These are phyloP conservation scores for Chlorociboria aeruginascens DNA, from an alignment of 495 filamentous ascomycete genomes.

Conservation along the genomic window DNA sequence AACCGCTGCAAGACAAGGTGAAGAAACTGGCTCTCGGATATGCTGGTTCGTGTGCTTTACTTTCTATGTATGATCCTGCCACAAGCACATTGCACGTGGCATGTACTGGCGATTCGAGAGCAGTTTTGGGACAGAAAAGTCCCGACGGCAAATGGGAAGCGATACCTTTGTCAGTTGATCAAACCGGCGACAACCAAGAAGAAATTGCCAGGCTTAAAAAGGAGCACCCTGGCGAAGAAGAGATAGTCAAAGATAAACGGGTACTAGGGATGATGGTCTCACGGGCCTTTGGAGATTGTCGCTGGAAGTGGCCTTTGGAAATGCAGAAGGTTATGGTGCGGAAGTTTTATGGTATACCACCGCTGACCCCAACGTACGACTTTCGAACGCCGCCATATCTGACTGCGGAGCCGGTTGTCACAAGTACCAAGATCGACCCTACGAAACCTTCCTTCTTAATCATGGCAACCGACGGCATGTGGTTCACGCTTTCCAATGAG, in stretches of 20 bases:
- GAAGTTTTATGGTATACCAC: conserved; percentile 15
- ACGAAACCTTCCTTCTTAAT: conserved; percentile 46
- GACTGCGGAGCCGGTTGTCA: conserved; percentile 52
- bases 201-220: conserved; percentile 36
- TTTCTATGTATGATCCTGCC: conserved; percentile 7
- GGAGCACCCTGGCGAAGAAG: conserved; percentile 47
- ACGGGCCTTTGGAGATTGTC: conserved; percentile 51
- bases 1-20: too few species aligned
- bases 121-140: neutral
- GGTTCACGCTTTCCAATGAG: conserved; percentile 46
- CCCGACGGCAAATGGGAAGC: neutral
- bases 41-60: conserved; percentile 20
- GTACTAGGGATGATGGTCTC: conserved; percentile 44
- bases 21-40: too few species aligned
- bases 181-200: conserved; percentile 40
- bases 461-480: conserved; percentile 52
- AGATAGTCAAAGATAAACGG: conserved; percentile 40
- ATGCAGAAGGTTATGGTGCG: conserved; percentile 25
- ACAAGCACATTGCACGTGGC: conserved; percentile 4
- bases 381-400: conserved; percentile 49
- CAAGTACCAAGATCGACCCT: conserved; percentile 37
- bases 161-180: conserved; percentile 15
- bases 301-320: conserved; percentile 49
- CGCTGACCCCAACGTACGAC: conserved; percentile 10
- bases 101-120: conserved; percentile 2